Base-by-base conservation (phyloP, 2,329 filamentous ascomycete species). In the Xylaria sp. region DNA sequence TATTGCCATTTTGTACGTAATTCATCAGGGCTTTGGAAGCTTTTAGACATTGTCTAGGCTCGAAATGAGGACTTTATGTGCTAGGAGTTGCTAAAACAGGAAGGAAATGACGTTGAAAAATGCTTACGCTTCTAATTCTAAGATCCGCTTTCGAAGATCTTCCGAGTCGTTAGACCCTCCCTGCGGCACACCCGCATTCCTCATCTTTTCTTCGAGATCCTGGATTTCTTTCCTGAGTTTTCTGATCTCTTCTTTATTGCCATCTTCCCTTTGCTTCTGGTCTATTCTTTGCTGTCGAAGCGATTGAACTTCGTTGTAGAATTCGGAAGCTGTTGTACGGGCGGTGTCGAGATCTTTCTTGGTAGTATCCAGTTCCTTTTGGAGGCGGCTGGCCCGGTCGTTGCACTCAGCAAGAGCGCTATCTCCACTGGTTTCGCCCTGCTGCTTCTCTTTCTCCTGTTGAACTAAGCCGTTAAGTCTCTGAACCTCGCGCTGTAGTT, bases 381-480 rank as follows among this genome's bases (percentile, higher is more conserved):
- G 38, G 15, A 62, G 37, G 15, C 27, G 21, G 1, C 2, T 27
- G 15, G 29, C 15, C n/a, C 19, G 17, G 29, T n/a, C 6, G 6
- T 60, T 23, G 23, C 48, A 57, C 8, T 61, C 19, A n/a, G 40
- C 33, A 17, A 56, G 29, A 17, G 27, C 46, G 17, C 25, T 23
- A 9, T 54, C 15, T 2, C 27, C 27, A 3, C 33, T 13, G 4
- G 35, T 17, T 15, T 25, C 44, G 3, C 19, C 51, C 11, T 52
- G 33, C 19, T 21, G 21, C 8, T 48, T 58, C 25, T 38, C 33
- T 17, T 37, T 43, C n/a, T 48, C 27, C 31, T 40, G 19, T 17
- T 58, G 29, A 7, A 47, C 25, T 35, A 54, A 29, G 8, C 37
- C 25, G 7, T 27, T 17, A 19, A 57, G 52, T 17, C 17, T 25